Evolutionary conservation across 208 protist genomes (phyloP), one percentile per base, ranked within the genome.

Genomic region (Crithidia mellificae): DNA sequence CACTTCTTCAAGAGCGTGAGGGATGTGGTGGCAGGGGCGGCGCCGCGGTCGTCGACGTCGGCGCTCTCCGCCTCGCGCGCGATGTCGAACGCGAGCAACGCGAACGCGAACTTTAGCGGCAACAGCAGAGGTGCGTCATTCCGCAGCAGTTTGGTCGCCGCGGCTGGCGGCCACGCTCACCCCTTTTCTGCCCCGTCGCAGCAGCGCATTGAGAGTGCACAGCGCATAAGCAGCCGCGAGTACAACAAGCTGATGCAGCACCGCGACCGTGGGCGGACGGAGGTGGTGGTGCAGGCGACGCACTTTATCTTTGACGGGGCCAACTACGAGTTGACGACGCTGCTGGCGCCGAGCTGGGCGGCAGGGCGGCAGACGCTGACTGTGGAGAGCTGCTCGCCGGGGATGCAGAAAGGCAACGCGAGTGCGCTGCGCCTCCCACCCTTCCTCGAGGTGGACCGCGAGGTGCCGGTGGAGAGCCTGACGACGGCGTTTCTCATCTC

Each of bases 221-320:
- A 89, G 63, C 77, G 80, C 50, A 90, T 94, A 44, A 89, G 83
- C 74, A 83, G 76, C 72, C 81, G 77, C 43, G 87, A 92, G 76
- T 95, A 93, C 71, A 58, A 44, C 19, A 79, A 68, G 56, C 69
- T 95, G 47, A 65, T 81, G 51, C 46, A 79, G 24, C 80, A 95
- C 70, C 74, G 74, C n/a, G 87, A 93, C 47, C 46, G 52, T 17
- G 63, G 63, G 20, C 54, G 79, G 14, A 72, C 65, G 24, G 80
- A 88, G 30, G 83, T 95, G 30, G 70, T 83, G 38, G 57, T 74
- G 62, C 62, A 75, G 41, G 74, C 76, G 9, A 72, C 80, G 25
- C 76, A 87, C 36, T 95, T 95, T 61, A 77, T 92, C 19, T 86
- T 76, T 53, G 65, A 87, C 15, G 63, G 73, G 27, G 59, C 73